Percentiles rank a stretch among this genome's conserved stretches.
phyloP scores from a whole-genome alignment of 768 basidiomycete species.

The Cystofilobasidium macerans region DNA sequence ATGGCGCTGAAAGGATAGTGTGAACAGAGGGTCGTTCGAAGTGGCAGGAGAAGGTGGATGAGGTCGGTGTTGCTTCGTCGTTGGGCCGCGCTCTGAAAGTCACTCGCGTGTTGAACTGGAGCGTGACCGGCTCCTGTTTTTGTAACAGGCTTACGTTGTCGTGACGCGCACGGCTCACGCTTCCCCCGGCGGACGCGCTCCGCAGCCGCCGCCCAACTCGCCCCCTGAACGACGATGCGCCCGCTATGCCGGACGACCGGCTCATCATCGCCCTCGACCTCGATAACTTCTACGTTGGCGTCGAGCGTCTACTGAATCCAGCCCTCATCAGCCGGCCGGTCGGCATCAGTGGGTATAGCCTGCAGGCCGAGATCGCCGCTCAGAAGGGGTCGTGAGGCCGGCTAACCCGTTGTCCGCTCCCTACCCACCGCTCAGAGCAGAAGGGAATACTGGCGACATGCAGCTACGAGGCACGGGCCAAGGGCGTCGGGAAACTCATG shows the following conservation, averaged over 20 bases:
- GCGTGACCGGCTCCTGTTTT: too few species aligned
- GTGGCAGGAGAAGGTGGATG: constrained; percentile 1
- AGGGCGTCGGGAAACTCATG: constrained; percentile 30
- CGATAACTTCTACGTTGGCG: constrained; percentile 28
- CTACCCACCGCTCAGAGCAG: too few species aligned
- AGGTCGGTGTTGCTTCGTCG: too few species aligned
- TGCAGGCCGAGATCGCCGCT: too few species aligned
- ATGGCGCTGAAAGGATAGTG: constrained; percentile 37
- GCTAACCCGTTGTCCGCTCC: too few species aligned
- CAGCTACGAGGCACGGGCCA: constrained; percentile 29
- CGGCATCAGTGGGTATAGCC: too few species aligned
- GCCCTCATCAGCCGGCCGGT: constrained; percentile 28
- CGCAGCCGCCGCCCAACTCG: neutral
- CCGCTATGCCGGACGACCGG: neutral
- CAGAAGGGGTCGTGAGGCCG: too few species aligned
- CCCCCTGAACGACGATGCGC: too few species aligned
- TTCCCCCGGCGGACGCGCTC: too few species aligned
- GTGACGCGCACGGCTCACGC: neutral
- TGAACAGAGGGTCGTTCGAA: constrained; percentile 8
- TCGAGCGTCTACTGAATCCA: constrained; percentile 28
- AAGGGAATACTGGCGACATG: constrained; percentile 30
- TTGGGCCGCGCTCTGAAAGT: too few species aligned
- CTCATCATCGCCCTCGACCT: constrained; percentile 30
- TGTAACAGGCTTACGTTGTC: too few species aligned
- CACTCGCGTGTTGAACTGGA: too few species aligned